These are phyloP conservation scores for Ettlia oleoabundans DNA, from an alignment of 139 green algal species.

Conservation along the genomic window DNA sequence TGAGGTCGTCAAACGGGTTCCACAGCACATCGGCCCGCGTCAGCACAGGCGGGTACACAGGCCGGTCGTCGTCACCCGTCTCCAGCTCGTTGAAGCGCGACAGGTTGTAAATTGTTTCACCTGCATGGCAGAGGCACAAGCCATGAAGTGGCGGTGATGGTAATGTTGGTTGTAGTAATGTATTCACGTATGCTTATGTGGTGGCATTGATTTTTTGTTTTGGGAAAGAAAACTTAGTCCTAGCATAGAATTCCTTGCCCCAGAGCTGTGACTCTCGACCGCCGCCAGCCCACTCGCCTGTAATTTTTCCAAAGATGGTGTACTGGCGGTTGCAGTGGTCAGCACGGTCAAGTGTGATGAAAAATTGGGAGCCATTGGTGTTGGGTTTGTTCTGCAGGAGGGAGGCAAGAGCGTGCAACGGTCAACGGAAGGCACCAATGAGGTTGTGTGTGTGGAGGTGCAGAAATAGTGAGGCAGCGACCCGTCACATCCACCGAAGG, in stretches of 20 bases:
- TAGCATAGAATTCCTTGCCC: no score
- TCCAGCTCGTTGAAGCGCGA: conserved; percentile 86
- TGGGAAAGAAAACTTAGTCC: no score
- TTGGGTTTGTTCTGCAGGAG: conserved; percentile 68
- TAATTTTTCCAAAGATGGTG: conserved; percentile 94
- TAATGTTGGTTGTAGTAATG: no score
- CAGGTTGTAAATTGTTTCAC: conserved; percentile 96
- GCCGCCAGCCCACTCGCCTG: conserved; percentile 23
- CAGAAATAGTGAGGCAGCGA: no score
- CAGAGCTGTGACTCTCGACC: no score
- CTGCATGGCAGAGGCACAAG: conserved; percentile 25
- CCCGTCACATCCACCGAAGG: no score
- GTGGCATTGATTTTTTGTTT: no score
- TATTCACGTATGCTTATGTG: no score
- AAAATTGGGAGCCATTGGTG: conserved; percentile 90
- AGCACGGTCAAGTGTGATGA: conserved; percentile 72
- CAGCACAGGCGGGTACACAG: conserved; percentile 75
- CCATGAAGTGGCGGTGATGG: no score
- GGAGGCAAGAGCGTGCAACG: neutral
- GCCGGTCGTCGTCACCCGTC: conserved; percentile 66
- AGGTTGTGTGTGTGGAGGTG: neutral
- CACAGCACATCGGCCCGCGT: conserved; percentile 81
- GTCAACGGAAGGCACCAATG: neutral
- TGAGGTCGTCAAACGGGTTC: conserved; percentile 97
- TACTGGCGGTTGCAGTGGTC: conserved; percentile 88